phyloP scores from a whole-genome alignment of 306 rosid species.

The Inga oerstediana region DNA sequence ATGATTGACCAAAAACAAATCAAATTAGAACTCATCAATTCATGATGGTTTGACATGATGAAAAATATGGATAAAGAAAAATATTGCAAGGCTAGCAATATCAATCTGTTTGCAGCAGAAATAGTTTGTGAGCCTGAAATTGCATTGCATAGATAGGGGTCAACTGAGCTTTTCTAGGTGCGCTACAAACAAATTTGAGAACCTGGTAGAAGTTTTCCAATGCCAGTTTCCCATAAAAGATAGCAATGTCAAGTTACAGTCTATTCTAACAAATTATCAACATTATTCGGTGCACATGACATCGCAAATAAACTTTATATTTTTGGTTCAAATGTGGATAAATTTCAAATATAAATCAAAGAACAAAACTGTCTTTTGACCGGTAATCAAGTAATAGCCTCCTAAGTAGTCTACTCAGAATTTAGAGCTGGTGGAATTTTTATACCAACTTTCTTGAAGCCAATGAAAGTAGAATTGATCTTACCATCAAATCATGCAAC shows the following conservation, averaged over 20 bases:
- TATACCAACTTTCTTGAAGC: constrained; percentile 9
- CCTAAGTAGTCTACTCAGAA: constrained; percentile 4
- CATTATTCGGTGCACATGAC: neutral
- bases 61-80: constrained; percentile 30
- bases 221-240: neutral
- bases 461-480: constrained; percentile 35
- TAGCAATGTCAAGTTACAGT: constrained; percentile 4
- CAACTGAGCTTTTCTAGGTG: neutral
- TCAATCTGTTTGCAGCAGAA: constrained; percentile 3
- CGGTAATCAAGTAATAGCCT: constrained; percentile 5
- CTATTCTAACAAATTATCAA: neutral
- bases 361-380: neutral
- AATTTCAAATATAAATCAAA: neutral
- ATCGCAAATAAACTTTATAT: neutral
- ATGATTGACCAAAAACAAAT: constrained; percentile 22
- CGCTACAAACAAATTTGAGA: neutral
- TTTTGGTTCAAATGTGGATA: neutral
- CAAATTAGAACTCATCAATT: constrained; percentile 22
- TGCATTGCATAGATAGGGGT: neutral
- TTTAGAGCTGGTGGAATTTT: neutral
- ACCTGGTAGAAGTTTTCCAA: neutral
- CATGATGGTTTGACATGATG: constrained; percentile 20
- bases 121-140: neutral
- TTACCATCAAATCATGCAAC: constrained; percentile 80
- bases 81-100: neutral